Conservation (phyloP, 2,329 filamentous ascomycete genomes). For the Penicillium sp. region DNA sequence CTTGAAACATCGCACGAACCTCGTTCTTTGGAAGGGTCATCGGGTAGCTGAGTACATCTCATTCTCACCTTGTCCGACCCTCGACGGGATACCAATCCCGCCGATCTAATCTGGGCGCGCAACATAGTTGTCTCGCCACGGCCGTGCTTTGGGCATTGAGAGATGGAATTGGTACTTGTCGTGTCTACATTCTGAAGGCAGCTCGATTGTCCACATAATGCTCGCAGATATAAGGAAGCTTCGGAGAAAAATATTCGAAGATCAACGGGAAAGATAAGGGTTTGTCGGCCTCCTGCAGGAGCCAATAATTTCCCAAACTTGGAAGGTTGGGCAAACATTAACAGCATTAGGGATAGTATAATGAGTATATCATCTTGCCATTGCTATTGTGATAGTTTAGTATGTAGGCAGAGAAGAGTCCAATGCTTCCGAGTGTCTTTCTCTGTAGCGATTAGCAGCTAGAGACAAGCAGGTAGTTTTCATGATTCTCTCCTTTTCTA, state of each 20-base stretch:
- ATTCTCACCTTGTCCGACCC: slow-evolving; percentile 7
- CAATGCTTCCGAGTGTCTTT: not conserved
- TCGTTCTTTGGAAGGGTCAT: not conserved
- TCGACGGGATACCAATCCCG: slow-evolving; percentile 5
- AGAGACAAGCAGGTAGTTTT: no score
- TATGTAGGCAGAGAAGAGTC: not conserved
- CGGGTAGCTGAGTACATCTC: not conserved
- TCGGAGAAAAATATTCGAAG: not conserved
- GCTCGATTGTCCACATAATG: not conserved
- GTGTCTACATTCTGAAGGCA: not conserved
- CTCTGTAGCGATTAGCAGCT: no score
- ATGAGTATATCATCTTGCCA: not conserved
- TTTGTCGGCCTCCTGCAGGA: not conserved
- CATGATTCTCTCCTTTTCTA: no score
- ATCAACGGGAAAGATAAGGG: not conserved
- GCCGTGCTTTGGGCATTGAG: not conserved
- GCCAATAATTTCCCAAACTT: not conserved
- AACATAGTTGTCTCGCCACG: not conserved
- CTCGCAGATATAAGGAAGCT: not conserved
- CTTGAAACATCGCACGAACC: not conserved
- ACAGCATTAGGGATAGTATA: not conserved
- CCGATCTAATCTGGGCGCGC: slow-evolving; percentile 4
- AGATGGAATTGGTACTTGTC: not conserved
- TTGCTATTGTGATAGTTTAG: not conserved
- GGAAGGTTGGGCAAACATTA: not conserved